Evolutionary conservation across 495 filamentous ascomycete genomes (phyloP).

Genomic region (Neurospora sp.): DNA sequence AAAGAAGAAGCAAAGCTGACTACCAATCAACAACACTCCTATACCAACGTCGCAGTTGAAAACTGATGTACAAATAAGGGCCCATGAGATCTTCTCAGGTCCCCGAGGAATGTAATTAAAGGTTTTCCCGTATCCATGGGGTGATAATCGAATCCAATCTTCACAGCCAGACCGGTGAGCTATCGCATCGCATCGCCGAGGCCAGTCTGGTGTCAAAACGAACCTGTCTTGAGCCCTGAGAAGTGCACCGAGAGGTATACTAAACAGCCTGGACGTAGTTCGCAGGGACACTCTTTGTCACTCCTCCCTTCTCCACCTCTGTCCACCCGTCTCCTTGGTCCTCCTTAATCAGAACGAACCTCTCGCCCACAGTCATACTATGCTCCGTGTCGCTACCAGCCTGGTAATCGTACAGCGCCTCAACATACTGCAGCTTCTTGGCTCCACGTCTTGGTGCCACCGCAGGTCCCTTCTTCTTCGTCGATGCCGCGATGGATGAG

Average conservation of each 20-base stretch:
- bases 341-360: slow-evolving; percentile 75
- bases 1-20: background rate
- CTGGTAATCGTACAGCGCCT: slow-evolving; percentile 86
- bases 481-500: slow-evolving; percentile 44
- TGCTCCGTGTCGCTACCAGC: slow-evolving; percentile 80
- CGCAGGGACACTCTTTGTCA: slow-evolving; percentile 84
- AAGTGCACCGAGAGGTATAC: slow-evolving; percentile 1
- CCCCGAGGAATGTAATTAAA: background rate
- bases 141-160: background rate
- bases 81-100: background rate
- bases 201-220: background rate
- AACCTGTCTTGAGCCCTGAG: background rate
- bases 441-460: slow-evolving; percentile 87
- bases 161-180: background rate
- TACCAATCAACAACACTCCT: background rate
- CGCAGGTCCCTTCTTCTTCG: slow-evolving; percentile 84
- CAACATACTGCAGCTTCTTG: slow-evolving; percentile 90
- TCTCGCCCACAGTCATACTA: slow-evolving; percentile 82
- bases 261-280: slow-evolving; percentile 79
- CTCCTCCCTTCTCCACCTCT: slow-evolving; percentile 86
- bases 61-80: background rate
- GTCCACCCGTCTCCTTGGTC: slow-evolving; percentile 93
- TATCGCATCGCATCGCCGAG: background rate
- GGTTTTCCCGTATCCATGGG: background rate
- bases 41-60: background rate